phyloP scores from a whole-genome alignment of 2,329 filamentous ascomycete species.

The Zymoseptoria crescenta region DNA sequence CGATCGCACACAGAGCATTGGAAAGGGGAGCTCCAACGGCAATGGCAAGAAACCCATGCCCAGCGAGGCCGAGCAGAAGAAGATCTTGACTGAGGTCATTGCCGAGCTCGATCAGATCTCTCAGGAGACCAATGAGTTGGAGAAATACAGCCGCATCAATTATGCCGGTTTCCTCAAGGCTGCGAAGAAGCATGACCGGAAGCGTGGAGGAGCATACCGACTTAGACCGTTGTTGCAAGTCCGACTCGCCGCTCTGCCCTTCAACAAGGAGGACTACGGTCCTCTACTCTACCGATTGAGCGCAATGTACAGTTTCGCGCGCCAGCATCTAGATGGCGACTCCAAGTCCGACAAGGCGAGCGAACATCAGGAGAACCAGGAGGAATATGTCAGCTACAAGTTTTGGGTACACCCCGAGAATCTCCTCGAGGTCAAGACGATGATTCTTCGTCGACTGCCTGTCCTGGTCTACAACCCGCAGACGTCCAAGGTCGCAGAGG shows the following conservation, averaged over 20 bases:
- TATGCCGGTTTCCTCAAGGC: slow-evolving; percentile 98
- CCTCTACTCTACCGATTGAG: slow-evolving; percentile 82
- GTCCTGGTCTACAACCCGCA: slow-evolving; percentile 90
- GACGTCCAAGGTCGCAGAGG: slow-evolving; percentile 72
- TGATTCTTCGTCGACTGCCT: slow-evolving; percentile 82
- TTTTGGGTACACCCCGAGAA: slow-evolving; percentile 96
- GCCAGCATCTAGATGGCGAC: slow-evolving; percentile 67
- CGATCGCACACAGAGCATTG: slow-evolving; percentile 13
- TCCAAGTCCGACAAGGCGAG: neutral
- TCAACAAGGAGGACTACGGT: slow-evolving; percentile 92
- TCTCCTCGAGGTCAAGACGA: slow-evolving; percentile 91
- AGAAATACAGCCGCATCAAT: slow-evolving; percentile 92
- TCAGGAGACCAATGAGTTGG: slow-evolving; percentile 83
- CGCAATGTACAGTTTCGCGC: slow-evolving; percentile 90
- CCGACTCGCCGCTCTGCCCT: slow-evolving; percentile 75
- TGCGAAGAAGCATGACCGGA: slow-evolving; percentile 97
- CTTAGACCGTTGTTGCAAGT: slow-evolving; percentile 88
- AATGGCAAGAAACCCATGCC: slow-evolving; percentile 31
- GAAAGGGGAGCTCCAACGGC: slow-evolving; percentile 9
- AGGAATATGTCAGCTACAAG: slow-evolving; percentile 29
- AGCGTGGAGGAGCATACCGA: slow-evolving; percentile 76
- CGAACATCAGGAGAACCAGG: slow-evolving; percentile 12
- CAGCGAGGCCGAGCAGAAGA: slow-evolving; percentile 37
- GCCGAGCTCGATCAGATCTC: slow-evolving; percentile 78
- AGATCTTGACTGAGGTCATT: slow-evolving; percentile 62